Evolutionary conservation across 108 stramenopile genomes (phyloP).

Genomic region (Cyclotella choctawhatcheeana): DNA sequence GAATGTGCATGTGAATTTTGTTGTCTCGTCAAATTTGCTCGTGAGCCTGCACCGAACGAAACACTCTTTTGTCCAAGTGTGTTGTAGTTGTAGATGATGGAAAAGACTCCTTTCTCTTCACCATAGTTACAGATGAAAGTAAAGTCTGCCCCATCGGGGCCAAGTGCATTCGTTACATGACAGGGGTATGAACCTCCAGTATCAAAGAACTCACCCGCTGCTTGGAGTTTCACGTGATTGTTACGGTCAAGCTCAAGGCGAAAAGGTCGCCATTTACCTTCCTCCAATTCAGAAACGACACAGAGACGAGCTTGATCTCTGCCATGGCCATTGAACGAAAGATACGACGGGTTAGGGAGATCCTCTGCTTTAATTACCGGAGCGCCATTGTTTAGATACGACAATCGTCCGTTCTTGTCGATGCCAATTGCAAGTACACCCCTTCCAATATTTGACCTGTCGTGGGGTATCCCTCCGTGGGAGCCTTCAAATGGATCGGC

Average conservation of each 20-base stretch:
- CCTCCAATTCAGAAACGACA: conserved; percentile 44
- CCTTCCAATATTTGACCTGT: conserved; percentile 35
- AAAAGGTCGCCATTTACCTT: conserved; percentile 39
- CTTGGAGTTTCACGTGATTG: conserved; percentile 5
- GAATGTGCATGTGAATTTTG: conserved; percentile 48
- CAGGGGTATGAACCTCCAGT: conserved; percentile 46
- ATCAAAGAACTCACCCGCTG: conserved; percentile 11
- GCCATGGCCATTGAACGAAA: conserved; percentile 26
- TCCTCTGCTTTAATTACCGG: conserved; percentile 42
- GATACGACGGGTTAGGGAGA: conserved; percentile 39
- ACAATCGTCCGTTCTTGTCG: conserved; percentile 18
- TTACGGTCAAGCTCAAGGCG: neutral
- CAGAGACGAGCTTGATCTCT: conserved; percentile 11
- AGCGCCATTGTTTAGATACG: conserved; percentile 22
- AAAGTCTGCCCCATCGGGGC: conserved; percentile 4
- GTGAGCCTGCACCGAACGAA: conserved; percentile 39
- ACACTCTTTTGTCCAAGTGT: neutral
- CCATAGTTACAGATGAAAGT: conserved; percentile 48
- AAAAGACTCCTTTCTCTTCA: conserved; percentile 34
- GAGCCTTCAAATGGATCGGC: conserved; percentile 49
- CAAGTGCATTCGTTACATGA: conserved; percentile 24
- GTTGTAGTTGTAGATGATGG: conserved; percentile 10
- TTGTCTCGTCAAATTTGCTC: conserved; percentile 33
- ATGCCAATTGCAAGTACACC: conserved; percentile 41
- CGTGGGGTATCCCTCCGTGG: conserved; percentile 48